Percentiles rank a stretch among this genome's conserved stretches.
phyloP scores from a whole-genome alignment of 805 yeast species.

The Wickerhamiella allomyrinae region DNA sequence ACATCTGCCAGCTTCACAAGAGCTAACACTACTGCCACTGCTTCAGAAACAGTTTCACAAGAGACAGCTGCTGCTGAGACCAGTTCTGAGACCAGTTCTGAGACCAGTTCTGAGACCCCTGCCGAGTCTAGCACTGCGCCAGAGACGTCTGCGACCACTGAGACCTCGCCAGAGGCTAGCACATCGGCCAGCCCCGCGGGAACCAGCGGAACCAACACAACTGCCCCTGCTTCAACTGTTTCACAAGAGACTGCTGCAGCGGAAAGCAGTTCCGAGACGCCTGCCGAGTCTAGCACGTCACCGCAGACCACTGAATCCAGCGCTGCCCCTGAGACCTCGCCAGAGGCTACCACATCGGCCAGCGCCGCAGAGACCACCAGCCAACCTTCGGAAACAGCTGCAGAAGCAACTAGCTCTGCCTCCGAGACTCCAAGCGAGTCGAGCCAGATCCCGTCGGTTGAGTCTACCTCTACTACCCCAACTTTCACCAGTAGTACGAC shows the following conservation, averaged over 20 bases:
- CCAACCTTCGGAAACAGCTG: not conserved
- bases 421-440: not conserved
- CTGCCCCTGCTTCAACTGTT: not conserved
- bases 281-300: not conserved
- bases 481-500: too few species aligned
- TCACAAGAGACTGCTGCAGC: not conserved
- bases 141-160: not conserved
- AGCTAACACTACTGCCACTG: too few species aligned
- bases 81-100: not conserved
- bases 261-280: not conserved
- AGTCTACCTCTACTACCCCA: not conserved
- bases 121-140: not conserved
- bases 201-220: not conserved
- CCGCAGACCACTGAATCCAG: not conserved
- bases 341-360: not conserved
- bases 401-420: not conserved
- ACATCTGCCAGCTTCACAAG: too few species aligned
- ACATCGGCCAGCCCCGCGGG: not conserved
- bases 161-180: not conserved
- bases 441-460: not conserved
- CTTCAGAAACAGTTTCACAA: too few species aligned
- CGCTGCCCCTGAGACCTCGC: not conserved
- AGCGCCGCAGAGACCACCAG: not conserved
- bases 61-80: not conserved
- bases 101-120: not conserved